Conservation (phyloP, 108 stramenopile species). For the Conticribra weissflogii region DNA sequence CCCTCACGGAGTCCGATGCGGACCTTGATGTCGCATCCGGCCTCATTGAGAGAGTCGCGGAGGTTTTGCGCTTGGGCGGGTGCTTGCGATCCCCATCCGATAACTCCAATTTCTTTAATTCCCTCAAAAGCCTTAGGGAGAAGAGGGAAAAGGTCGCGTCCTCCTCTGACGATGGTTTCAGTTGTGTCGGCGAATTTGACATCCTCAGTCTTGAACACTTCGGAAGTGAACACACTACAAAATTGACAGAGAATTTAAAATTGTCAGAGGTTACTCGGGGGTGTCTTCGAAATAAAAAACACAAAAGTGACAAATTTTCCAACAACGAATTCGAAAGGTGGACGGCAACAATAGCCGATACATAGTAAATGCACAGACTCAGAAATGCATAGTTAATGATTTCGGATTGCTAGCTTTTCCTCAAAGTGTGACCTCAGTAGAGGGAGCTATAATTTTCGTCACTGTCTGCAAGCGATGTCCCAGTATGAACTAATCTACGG, state of each 20-base stretch:
- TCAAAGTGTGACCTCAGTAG: conserved; percentile 42
- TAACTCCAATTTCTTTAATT: conserved; percentile 94
- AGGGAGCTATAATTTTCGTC: conserved; percentile 52
- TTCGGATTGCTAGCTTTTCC: conserved; percentile 54
- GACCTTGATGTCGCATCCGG: conserved; percentile 86
- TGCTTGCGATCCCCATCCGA: conserved; percentile 98
- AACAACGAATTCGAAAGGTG: too few relatives aligned
- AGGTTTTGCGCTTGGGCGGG: conserved; percentile 98
- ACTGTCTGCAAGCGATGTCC: too few relatives aligned
- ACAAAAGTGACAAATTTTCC: too few relatives aligned
- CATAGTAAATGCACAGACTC: too few relatives aligned
- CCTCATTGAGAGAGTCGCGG: conserved; percentile 85
- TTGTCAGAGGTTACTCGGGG: too few relatives aligned
- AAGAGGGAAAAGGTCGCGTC: conserved; percentile 94
- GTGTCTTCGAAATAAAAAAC: too few relatives aligned
- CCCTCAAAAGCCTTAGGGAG: conserved; percentile 95
- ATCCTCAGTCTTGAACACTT: conserved; percentile 86
- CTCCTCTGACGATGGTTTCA: conserved; percentile 97
- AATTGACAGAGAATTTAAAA: background rate
- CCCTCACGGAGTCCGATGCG: conserved; percentile 95
- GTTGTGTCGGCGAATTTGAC: conserved; percentile 90
- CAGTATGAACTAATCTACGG: too few relatives aligned
- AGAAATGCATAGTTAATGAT: conserved; percentile 51
- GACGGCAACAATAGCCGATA: too few relatives aligned
- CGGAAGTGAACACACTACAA: conserved; percentile 70